Percentiles rank a stretch among this genome's conserved stretches.
Evolutionary conservation across 1,284 basidiomycete species (phyloP).

Genomic region (Puccinia triticina): DNA sequence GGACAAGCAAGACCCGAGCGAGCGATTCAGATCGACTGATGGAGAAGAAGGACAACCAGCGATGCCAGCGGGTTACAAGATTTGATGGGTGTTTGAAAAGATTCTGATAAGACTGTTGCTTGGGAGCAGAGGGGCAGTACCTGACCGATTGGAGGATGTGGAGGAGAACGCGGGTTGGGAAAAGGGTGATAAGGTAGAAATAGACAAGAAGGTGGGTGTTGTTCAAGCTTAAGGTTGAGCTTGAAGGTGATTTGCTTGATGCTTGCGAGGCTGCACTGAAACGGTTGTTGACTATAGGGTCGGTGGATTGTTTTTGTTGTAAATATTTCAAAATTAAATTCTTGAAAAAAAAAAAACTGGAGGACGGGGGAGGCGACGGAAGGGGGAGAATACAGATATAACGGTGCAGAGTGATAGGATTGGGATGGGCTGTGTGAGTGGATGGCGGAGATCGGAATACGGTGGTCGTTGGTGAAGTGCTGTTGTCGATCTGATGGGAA

Average conservation of each 20-base stretch:
- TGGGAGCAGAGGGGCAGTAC: not conserved
- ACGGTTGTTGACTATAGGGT: too few relatives aligned
- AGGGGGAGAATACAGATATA: too few relatives aligned
- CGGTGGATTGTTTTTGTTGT: too few relatives aligned
- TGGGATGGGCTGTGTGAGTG: not conserved
- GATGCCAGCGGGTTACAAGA: not conserved
- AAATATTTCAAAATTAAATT: too few relatives aligned
- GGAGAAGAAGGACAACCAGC: not conserved
- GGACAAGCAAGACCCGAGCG: too few relatives aligned
- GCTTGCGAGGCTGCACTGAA: too few relatives aligned
- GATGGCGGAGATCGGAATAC: not conserved
- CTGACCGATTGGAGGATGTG: not conserved
- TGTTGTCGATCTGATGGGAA: slow-evolving; percentile 6
- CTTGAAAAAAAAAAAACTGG: too few relatives aligned
- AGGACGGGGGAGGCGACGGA: too few relatives aligned
- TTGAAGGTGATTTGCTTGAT: not conserved
- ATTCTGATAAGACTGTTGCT: not conserved
- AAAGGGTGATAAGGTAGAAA: not conserved
- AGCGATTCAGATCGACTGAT: slow-evolving; percentile 8
- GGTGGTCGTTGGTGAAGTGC: not conserved
- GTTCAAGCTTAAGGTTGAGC: not conserved
- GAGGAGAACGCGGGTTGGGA: not conserved
- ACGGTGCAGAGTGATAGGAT: not conserved
- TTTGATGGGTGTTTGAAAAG: not conserved
- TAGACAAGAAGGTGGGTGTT: not conserved